Evolutionary conservation across 2,329 filamentous ascomycete species (phyloP).

Genomic region (Triangularia setosa): DNA sequence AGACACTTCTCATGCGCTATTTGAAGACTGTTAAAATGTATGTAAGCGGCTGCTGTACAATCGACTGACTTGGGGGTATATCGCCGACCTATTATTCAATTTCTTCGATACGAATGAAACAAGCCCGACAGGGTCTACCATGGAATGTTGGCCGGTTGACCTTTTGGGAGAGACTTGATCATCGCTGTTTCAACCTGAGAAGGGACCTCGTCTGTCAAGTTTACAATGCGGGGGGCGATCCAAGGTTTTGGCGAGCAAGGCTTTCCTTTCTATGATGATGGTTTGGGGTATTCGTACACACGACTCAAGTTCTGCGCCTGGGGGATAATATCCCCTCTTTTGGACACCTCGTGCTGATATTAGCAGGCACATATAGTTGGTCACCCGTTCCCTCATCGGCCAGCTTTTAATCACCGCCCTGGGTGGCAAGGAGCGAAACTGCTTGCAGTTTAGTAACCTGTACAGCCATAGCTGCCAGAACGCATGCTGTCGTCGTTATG

Average conservation of each 20-base stretch:
- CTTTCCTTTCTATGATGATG: background rate
- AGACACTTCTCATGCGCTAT: background rate
- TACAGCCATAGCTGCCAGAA: background rate
- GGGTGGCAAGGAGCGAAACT: background rate
- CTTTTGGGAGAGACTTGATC: background rate
- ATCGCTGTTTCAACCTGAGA: constrained; percentile 8
- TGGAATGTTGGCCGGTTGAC: background rate
- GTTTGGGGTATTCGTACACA: background rate
- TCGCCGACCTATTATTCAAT: background rate
- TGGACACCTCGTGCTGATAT: background rate
- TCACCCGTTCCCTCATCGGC: background rate
- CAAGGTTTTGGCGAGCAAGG: background rate
- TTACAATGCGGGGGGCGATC: background rate
- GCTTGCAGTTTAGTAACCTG: background rate
- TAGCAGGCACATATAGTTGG: background rate
- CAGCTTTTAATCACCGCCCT: background rate
- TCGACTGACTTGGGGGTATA: constrained; percentile 2
- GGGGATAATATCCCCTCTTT: background rate
- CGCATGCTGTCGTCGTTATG: background rate
- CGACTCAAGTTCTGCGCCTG: background rate
- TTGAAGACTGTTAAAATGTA: background rate
- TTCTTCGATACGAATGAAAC: background rate
- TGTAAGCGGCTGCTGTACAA: background rate
- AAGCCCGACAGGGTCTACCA: background rate
- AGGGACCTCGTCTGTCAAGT: constrained; percentile 5